Conservation (phyloP, 2,329 filamentous ascomycete genomes). For the Diaporthe ilicicola region DNA sequence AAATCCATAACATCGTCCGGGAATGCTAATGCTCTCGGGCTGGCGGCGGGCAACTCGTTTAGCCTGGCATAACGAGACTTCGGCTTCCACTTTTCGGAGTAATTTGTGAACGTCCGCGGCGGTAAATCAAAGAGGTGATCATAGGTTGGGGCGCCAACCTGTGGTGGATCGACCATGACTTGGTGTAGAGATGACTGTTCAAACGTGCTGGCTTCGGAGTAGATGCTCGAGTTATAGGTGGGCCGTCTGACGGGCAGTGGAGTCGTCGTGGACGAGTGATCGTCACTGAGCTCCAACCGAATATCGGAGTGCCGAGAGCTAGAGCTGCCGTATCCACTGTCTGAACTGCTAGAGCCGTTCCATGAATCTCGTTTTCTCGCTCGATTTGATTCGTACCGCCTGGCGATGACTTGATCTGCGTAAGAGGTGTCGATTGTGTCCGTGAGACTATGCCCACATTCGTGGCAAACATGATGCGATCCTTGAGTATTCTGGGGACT, state of each 20-base stretch:
- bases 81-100: background rate
- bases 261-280: background rate
- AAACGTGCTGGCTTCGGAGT: background rate
- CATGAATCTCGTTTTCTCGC: slow-evolving; percentile 11
- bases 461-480: slow-evolving; percentile 6
- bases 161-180: background rate
- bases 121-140: slow-evolving; percentile 9
- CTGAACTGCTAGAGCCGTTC: slow-evolving; percentile 20
- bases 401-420: background rate
- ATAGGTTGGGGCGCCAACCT: background rate
- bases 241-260: background rate
- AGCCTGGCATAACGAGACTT: slow-evolving; percentile 29
- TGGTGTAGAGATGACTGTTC: background rate
- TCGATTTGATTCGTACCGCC: background rate
- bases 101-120: slow-evolving; percentile 1
- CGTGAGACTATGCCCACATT: slow-evolving; percentile 23
- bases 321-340: slow-evolving; percentile 30
- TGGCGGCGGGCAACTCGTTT: slow-evolving; percentile 25
- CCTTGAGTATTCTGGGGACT: no score
- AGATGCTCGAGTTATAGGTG: slow-evolving; percentile 26
- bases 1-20: background rate
- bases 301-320: background rate
- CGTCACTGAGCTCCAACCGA: background rate
- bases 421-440: background rate
- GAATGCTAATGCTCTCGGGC: slow-evolving; percentile 2